A percentile compares a stretch with the other conserved stretches of the same genome.
phyloP scores from a whole-genome alignment of 108 stramenopile species.

The Conticribra guillardii region DNA sequence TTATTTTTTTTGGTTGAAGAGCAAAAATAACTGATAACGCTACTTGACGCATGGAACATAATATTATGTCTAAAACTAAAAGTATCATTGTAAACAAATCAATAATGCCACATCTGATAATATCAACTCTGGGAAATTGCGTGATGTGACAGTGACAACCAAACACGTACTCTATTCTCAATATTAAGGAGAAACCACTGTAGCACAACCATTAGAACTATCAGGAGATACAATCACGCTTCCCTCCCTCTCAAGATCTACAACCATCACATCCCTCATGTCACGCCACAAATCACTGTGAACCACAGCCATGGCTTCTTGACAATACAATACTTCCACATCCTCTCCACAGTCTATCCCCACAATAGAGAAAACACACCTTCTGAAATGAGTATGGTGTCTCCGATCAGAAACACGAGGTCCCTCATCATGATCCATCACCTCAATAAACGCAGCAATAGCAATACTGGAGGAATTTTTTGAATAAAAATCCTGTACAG shows the following conservation, averaged over 20 bases:
- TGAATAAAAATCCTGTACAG: conserved; percentile 24
- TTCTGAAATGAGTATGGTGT: conserved; percentile 26
- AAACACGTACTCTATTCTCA: too few relatives aligned
- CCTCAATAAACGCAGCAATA: conserved; percentile 34
- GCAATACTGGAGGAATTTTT: conserved; percentile 30
- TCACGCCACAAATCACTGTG: conserved; percentile 16
- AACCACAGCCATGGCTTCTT: conserved; percentile 25
- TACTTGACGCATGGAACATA: too few relatives aligned
- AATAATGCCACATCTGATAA: too few relatives aligned
- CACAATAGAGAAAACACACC: conserved; percentile 13
- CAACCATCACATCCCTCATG: conserved; percentile 11
- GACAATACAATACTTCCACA: conserved; percentile 24
- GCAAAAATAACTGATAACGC: too few relatives aligned
- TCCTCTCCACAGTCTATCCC: conserved; percentile 28
- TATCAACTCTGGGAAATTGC: too few relatives aligned
- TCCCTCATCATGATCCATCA: conserved; percentile 36
- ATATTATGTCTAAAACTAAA: too few relatives aligned
- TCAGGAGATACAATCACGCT: neutral
- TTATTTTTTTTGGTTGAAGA: too few relatives aligned
- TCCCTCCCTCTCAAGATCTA: too few relatives aligned
- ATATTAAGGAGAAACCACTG: conserved; percentile 18
- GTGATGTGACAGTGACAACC: too few relatives aligned
- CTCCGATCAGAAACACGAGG: conserved; percentile 23
- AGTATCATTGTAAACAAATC: too few relatives aligned
- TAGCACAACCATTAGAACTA: neutral